Conservation (phyloP, 768 basidiomycete genomes). For the Rhizopogon vulgaris region DNA sequence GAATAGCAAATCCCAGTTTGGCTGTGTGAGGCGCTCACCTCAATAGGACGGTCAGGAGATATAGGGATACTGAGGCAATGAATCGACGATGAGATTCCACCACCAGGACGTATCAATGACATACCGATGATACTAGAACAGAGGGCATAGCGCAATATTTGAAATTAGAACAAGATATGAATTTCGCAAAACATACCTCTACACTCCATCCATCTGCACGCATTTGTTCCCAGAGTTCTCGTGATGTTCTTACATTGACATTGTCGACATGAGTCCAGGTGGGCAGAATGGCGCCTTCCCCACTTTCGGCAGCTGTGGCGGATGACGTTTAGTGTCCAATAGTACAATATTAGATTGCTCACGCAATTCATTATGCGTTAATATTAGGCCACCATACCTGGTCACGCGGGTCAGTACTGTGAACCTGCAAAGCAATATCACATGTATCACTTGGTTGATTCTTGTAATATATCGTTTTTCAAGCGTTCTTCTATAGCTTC, state of each 20-base stretch:
- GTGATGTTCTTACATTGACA: conserved; percentile 76
- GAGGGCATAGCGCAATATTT: conserved; percentile 8
- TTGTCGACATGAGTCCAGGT: conserved; percentile 92
- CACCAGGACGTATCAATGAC: conserved; percentile 8
- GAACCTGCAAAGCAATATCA: not conserved
- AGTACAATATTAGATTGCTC: conserved; percentile 11
- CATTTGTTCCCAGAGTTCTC: conserved; percentile 81
- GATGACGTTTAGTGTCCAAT: conserved; percentile 10
- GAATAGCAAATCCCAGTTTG: not conserved
- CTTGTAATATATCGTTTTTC: conserved; percentile 86
- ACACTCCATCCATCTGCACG: conserved; percentile 84
- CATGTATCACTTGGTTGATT: conserved; percentile 58
- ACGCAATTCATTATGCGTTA: conserved; percentile 94
- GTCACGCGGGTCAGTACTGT: conserved; percentile 7
- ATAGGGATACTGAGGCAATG: conserved; percentile 73
- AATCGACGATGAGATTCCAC: conserved; percentile 1
- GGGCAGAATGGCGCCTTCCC: conserved; percentile 78
- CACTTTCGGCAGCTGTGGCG: conserved; percentile 44
- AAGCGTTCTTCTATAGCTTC: conserved; percentile 88
- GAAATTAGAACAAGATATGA: not conserved
- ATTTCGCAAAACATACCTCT: conserved; percentile 48
- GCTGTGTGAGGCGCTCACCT: conserved; percentile 38
- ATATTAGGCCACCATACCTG: conserved; percentile 83
- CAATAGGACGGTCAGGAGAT: conserved; percentile 85
- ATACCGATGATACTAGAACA: conserved; percentile 69